Percentiles rank a stretch among this genome's conserved stretches.
Conservation (phyloP, 2,329 filamentous ascomycete species). For the Hirsutella thompsonii region DNA sequence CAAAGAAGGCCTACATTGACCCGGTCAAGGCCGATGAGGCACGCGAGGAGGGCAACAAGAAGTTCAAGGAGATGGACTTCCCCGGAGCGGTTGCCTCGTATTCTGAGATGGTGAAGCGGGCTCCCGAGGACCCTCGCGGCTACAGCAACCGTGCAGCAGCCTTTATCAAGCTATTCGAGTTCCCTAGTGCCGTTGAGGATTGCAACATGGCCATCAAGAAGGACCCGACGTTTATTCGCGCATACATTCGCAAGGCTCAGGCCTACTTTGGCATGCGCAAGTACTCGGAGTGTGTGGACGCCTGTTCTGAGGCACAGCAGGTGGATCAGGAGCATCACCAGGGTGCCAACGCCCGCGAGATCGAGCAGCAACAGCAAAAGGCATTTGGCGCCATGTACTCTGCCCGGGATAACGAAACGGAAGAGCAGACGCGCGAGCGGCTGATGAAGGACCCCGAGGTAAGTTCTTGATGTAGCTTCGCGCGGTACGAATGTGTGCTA, state of each 20-base stretch:
- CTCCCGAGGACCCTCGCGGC: conserved; percentile 81
- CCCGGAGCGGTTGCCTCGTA: conserved; percentile 90
- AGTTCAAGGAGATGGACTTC: conserved; percentile 96
- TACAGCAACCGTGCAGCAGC: conserved; percentile 97
- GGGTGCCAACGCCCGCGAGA: conserved; percentile 77
- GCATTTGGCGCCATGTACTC: conserved; percentile 82
- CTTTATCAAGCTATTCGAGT: conserved; percentile 91
- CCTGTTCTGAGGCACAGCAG: conserved; percentile 65
- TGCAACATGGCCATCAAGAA: conserved; percentile 85
- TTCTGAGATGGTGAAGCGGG: conserved; percentile 91
- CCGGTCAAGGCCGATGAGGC: conserved; percentile 90
- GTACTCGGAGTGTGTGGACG: conserved; percentile 89
- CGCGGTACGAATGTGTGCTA: not conserved
- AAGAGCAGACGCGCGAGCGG: conserved; percentile 87
- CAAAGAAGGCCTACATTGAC: conserved; percentile 73
- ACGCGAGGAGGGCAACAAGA: conserved; percentile 85
- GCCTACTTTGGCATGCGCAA: conserved; percentile 96
- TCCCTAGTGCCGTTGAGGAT: conserved; percentile 86
- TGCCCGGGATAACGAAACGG: conserved; percentile 84
- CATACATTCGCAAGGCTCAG: conserved; percentile 93
- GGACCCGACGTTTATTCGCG: conserved; percentile 84
- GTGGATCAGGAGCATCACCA: conserved; percentile 58
- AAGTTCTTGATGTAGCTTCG: conserved; percentile 20
- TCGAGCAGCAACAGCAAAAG: conserved; percentile 90
- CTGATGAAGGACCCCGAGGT: conserved; percentile 86